These are phyloP conservation scores for Aspergillus aculeatinus DNA, from an alignment of 2,329 filamentous ascomycete species.

Conservation along the genomic window DNA sequence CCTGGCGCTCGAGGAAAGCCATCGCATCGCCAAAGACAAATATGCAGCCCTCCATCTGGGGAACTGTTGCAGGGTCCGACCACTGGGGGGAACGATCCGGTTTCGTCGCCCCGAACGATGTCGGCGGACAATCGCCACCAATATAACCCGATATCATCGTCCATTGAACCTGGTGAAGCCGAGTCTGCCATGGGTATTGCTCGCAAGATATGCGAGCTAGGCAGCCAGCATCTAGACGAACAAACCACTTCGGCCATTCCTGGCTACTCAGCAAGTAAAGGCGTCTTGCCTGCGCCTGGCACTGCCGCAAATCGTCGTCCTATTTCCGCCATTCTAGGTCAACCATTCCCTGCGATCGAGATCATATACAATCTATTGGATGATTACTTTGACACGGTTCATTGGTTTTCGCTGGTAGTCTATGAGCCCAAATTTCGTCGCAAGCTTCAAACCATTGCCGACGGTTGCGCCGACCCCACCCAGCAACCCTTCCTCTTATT, in stretches of 20 bases:
- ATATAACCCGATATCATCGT: background rate
- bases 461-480: conserved; percentile 34
- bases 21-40: background rate
- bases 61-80: background rate
- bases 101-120: background rate
- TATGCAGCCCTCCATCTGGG: background rate
- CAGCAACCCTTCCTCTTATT: conserved; percentile 41
- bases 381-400: conserved; percentile 44
- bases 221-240: conserved; percentile 28
- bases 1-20: background rate
- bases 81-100: background rate
- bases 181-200: conserved; percentile 40
- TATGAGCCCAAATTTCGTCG: conserved; percentile 44
- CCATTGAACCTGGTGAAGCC: conserved; percentile 28
- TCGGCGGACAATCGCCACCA: background rate
- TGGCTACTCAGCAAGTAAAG: conserved; percentile 25
- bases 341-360: conserved; percentile 29
- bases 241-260: conserved; percentile 38
- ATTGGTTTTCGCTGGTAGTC: conserved; percentile 48
- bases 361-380: conserved; percentile 37
- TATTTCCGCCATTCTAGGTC: conserved; percentile 29
- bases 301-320: conserved; percentile 19
- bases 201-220: conserved; percentile 31
- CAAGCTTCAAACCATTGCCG: conserved; percentile 31
- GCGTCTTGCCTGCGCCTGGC: conserved; percentile 1